Conservation (phyloP, 495 filamentous ascomycete species). For the Tuber umbilicatum region DNA sequence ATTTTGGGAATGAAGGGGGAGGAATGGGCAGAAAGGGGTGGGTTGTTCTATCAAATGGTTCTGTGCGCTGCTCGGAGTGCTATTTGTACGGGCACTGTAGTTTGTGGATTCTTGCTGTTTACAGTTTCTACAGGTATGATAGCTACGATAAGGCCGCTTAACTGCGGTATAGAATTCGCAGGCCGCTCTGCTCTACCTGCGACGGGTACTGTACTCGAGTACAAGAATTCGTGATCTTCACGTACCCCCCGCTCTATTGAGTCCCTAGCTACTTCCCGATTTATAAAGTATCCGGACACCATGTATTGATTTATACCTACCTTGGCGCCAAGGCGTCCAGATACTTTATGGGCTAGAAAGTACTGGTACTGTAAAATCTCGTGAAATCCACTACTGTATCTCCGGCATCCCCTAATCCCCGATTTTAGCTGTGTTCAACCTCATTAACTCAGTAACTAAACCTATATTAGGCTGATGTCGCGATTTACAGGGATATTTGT, state of each 20-base stretch:
- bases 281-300: background rate
- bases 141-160: background rate
- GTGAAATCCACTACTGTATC: too few relatives aligned
- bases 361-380: too few relatives aligned
- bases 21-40: background rate
- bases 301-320: fast-evolving
- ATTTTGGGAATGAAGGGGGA: background rate
- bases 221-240: background rate
- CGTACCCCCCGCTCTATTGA: too few relatives aligned
- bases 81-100: too few relatives aligned
- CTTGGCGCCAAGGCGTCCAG: background rate
- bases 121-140: background rate
- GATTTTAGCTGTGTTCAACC: too few relatives aligned
- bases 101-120: background rate
- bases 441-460: too few relatives aligned
- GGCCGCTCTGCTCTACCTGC: too few relatives aligned
- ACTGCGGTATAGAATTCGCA: too few relatives aligned
- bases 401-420: too few relatives aligned
- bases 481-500: too few relatives aligned
- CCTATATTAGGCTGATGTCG: too few relatives aligned
- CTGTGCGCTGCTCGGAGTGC: background rate
- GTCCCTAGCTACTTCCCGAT: background rate
- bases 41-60: background rate
- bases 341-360: background rate
- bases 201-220: background rate